phyloP scores from a whole-genome alignment of 1,284 basidiomycete genomes.

The Somion occarium region DNA sequence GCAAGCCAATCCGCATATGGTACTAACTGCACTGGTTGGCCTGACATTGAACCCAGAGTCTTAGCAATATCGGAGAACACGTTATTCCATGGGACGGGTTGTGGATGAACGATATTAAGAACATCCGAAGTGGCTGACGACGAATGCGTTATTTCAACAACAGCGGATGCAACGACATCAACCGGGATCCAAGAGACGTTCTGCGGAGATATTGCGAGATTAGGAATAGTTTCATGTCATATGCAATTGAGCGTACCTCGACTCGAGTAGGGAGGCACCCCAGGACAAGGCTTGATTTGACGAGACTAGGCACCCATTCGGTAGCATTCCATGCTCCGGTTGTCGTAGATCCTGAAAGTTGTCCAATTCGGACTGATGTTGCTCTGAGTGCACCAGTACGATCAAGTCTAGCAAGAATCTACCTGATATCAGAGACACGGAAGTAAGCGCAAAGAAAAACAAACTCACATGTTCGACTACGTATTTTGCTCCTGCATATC shows the following conservation, averaged over 20 bases:
- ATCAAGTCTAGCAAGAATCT: slow-evolving; percentile 7
- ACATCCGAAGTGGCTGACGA: neutral
- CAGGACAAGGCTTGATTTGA: slow-evolving; percentile 14
- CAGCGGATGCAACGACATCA: slow-evolving; percentile 7
- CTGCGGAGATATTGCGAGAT: neutral
- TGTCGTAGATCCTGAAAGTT: neutral
- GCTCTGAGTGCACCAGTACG: neutral
- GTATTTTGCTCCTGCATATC: slow-evolving; percentile 14
- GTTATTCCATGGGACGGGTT: slow-evolving; percentile 1
- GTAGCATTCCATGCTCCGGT: slow-evolving; percentile 5
- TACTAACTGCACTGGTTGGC: slow-evolving; percentile 3
- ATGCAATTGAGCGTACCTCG: slow-evolving; percentile 15
- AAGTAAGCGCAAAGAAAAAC: neutral
- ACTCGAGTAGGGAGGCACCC: slow-evolving; percentile 9
- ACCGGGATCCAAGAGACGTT: slow-evolving; percentile 12
- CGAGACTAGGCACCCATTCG: slow-evolving; percentile 5
- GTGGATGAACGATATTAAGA: slow-evolving; percentile 8
- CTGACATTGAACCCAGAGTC: neutral
- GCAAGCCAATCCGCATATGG: slow-evolving; percentile 7
- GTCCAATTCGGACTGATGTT: neutral
- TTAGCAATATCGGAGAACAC: neutral
- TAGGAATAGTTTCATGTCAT: neutral
- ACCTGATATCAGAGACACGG: neutral
- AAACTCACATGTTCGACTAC: slow-evolving; percentile 11
- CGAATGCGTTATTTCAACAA: slow-evolving; percentile 7